These are phyloP conservation scores for Novymonas esmeraldas DNA, from an alignment of 208 protist genomes.

Conservation along the genomic window DNA sequence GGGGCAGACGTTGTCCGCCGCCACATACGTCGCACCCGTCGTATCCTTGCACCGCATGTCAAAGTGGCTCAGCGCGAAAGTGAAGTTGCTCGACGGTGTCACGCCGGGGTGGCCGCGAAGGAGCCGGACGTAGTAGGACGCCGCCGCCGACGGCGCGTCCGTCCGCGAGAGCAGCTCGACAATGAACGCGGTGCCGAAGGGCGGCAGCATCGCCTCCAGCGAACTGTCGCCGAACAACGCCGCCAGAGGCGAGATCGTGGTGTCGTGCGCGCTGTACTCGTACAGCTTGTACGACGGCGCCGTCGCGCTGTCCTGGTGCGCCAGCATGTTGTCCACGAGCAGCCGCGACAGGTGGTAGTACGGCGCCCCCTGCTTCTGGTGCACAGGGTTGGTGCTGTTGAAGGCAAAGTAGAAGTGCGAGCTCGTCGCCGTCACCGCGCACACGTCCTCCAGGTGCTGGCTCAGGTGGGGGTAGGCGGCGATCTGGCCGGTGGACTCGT, in stretches of 20 bases:
- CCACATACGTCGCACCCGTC: constrained; percentile 35
- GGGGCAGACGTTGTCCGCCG: constrained; percentile 51
- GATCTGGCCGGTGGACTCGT: constrained; percentile 41
- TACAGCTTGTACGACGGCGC: constrained; percentile 49
- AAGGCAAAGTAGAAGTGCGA: constrained; percentile 43
- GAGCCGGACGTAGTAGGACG: constrained; percentile 46
- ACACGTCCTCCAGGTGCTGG: constrained; percentile 37
- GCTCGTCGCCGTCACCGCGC: constrained; percentile 31
- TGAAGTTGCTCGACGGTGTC: constrained; percentile 39
- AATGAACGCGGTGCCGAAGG: constrained; percentile 61
- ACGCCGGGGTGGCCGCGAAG: constrained; percentile 55
- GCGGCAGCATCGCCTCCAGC: constrained; percentile 50
- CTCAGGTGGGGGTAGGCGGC: constrained; percentile 27
- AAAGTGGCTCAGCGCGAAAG: constrained; percentile 38
- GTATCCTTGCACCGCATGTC: constrained; percentile 52
- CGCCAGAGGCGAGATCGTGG: constrained; percentile 53
- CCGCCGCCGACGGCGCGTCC: not conserved
- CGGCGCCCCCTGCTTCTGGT: constrained; percentile 54
- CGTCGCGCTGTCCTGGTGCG: constrained; percentile 22
- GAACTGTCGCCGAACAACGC: constrained; percentile 51
- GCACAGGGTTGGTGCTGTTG: constrained; percentile 38
- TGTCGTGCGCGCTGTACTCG: constrained; percentile 83
- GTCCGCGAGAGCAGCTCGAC: constrained; percentile 50
- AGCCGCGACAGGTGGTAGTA: constrained; percentile 50
- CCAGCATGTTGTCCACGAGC: constrained; percentile 48